Percentiles rank a stretch among this genome's conserved stretches.
Conservation (phyloP, 257 asterid genomes). For the Coffea canephora region DNA sequence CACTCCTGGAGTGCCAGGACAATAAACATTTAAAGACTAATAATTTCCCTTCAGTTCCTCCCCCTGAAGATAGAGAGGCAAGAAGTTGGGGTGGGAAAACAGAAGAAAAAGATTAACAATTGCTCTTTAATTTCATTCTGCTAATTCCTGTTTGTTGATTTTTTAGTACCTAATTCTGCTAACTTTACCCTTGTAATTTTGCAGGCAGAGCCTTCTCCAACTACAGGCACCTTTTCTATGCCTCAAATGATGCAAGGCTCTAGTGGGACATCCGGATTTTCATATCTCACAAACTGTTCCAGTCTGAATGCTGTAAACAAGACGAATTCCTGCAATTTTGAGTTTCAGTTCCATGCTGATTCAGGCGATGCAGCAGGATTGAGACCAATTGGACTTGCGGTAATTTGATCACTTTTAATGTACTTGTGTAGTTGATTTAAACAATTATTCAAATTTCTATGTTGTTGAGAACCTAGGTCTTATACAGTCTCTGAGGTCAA, state of each 20-base stretch:
- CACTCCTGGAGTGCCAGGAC: background rate
- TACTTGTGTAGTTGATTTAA: background rate
- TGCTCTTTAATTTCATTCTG: background rate
- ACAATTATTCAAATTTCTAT: background rate
- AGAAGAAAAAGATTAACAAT: background rate
- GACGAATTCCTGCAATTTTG: slow-evolving; percentile 50
- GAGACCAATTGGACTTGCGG: slow-evolving; percentile 45
- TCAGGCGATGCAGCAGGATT: slow-evolving; percentile 52
- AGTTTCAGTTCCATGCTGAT: slow-evolving; percentile 79
- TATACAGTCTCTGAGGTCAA: background rate
- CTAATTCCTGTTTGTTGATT: background rate
- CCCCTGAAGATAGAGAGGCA: background rate
- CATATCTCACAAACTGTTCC: slow-evolving; percentile 39
- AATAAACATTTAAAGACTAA: background rate
- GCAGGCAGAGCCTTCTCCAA: slow-evolving; percentile 98
- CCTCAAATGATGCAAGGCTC: slow-evolving; percentile 68
- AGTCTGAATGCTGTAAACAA: slow-evolving; percentile 34
- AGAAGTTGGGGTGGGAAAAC: slow-evolving; percentile 9
- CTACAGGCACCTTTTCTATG: slow-evolving; percentile 86
- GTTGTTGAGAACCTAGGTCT: background rate
- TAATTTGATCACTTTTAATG: slow-evolving; percentile 26
- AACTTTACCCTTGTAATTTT: slow-evolving; percentile 26
- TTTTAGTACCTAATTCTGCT: slow-evolving; percentile 14
- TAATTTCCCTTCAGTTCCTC: background rate
- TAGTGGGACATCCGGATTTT: slow-evolving; percentile 43